Percentiles rank a stretch among this genome's conserved stretches.
Conservation (phyloP, 2,329 filamentous ascomycete species). For the Nannizziopsis arthrosporioides region DNA sequence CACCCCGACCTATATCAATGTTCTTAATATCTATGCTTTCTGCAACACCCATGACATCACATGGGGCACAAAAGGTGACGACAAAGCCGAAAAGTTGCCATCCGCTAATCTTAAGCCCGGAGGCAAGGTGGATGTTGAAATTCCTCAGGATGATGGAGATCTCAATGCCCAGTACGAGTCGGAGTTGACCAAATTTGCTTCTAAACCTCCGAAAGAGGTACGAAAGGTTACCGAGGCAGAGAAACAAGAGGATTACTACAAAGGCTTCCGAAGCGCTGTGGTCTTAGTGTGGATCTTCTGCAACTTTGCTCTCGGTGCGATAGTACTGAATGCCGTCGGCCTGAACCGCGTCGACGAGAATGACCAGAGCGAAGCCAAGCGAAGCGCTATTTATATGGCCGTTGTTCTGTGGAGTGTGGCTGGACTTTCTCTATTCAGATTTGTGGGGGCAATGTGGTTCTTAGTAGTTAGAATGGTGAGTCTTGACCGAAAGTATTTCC, state of each 20-base stretch:
- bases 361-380: conserved; percentile 38
- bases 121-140: conserved; percentile 82
- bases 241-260: conserved; percentile 96
- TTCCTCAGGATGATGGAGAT: conserved; percentile 81
- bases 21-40: conserved; percentile 97
- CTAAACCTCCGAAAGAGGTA: conserved; percentile 62
- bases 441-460: conserved; percentile 82
- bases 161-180: conserved; percentile 89
- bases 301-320: conserved; percentile 76
- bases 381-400: conserved; percentile 71
- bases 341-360: conserved; percentile 53
- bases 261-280: conserved; percentile 82
- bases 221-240: conserved; percentile 45
- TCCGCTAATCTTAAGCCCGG: conserved; percentile 83
- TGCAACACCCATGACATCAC: conserved; percentile 97
- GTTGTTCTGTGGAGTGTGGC: conserved; percentile 85
- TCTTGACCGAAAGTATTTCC: conserved; percentile 9
- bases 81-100: conserved; percentile 83
- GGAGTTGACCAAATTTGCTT: conserved; percentile 61
- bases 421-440: conserved; percentile 70
- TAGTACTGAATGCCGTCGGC: conserved; percentile 77
- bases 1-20: conserved; percentile 94
- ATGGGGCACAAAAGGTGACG: conserved; percentile 96
- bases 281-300: conserved; percentile 94
- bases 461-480: conserved; percentile 79